A percentile compares a stretch with the other conserved stretches of the same genome.
Conservation (phyloP, 495 filamentous ascomycete species). For the Baudoinia panamericana region DNA sequence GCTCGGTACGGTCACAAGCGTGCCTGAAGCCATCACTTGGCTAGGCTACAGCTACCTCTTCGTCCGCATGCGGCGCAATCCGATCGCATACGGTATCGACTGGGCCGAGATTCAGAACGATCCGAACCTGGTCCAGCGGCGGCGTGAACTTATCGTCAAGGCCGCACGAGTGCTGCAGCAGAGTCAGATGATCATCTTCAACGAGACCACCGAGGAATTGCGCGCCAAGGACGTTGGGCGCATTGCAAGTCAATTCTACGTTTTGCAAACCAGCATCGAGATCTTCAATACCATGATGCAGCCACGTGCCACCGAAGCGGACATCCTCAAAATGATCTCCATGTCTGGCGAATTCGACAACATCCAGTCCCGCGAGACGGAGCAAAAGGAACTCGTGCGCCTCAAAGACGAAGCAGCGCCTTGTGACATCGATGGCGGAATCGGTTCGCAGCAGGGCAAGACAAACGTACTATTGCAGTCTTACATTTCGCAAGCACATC, state of each 20-base stretch:
- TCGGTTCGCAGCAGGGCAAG: slow-evolving; percentile 71
- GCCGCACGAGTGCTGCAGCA: slow-evolving; percentile 74
- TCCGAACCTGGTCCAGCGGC: slow-evolving; percentile 65
- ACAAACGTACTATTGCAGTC: slow-evolving; percentile 92
- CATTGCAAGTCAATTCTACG: slow-evolving; percentile 95
- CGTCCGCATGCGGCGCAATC: slow-evolving; percentile 87
- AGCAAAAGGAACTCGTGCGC: slow-evolving; percentile 61
- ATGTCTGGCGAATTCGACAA: slow-evolving; percentile 96
- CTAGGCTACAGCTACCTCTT: slow-evolving; percentile 96
- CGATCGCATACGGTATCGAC: slow-evolving; percentile 87
- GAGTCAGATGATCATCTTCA: slow-evolving; percentile 98
- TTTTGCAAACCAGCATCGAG: slow-evolving; percentile 80
- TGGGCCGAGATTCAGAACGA: slow-evolving; percentile 84
- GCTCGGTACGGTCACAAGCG: slow-evolving; percentile 86
- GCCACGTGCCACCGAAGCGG: slow-evolving; percentile 65
- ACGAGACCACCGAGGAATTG: slow-evolving; percentile 81
- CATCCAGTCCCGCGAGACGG: slow-evolving; percentile 78
- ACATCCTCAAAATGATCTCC: slow-evolving; percentile 87
- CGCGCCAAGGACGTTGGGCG: slow-evolving; percentile 86
- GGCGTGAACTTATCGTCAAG: slow-evolving; percentile 70
- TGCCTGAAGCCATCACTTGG: slow-evolving; percentile 91
- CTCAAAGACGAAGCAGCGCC: slow-evolving; percentile 52
- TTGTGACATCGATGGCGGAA: slow-evolving; percentile 60
- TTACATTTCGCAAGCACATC: slow-evolving; percentile 75
- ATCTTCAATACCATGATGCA: slow-evolving; percentile 92